A percentile compares a stretch with the other conserved stretches of the same genome.
phyloP scores from a whole-genome alignment of 257 asterid genomes.

The Ehretia macrophylla region DNA sequence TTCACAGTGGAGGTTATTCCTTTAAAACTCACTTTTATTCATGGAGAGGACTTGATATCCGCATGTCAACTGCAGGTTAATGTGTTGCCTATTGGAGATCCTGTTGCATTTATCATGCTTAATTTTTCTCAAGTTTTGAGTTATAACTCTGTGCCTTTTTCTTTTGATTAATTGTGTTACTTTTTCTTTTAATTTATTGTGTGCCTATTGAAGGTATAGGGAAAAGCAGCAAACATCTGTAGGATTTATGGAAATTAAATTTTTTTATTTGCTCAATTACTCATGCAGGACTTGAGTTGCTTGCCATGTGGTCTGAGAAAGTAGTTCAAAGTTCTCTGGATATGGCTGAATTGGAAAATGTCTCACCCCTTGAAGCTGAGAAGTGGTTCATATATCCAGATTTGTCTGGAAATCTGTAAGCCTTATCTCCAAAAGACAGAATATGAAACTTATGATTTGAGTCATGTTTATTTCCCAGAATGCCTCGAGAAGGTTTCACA shows the following conservation, averaged over 20 bases:
- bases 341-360: constrained; percentile 92
- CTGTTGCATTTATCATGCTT: no score
- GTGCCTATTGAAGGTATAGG: background rate
- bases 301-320: constrained; percentile 69
- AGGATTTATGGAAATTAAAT: constrained; percentile 1
- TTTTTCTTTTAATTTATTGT: background rate
- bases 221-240: no score
- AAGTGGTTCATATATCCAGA: constrained; percentile 73
- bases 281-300: constrained; percentile 65
- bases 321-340: constrained; percentile 66
- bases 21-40: no score
- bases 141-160: no score
- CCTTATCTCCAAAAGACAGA: background rate
- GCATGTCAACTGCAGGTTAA: no score
- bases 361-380: constrained; percentile 78
- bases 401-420: constrained; percentile 72
- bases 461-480: background rate
- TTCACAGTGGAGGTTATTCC: no score
- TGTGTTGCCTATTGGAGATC: no score
- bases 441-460: constrained; percentile 3
- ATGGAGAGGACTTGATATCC: no score
- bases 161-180: background rate
- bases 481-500: constrained; percentile 1
- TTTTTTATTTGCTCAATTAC: constrained; percentile 7
- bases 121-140: no score